Base-by-base conservation (phyloP, 2,329 filamentous ascomycete genomes). In the Stemphylium vesicarium region DNA sequence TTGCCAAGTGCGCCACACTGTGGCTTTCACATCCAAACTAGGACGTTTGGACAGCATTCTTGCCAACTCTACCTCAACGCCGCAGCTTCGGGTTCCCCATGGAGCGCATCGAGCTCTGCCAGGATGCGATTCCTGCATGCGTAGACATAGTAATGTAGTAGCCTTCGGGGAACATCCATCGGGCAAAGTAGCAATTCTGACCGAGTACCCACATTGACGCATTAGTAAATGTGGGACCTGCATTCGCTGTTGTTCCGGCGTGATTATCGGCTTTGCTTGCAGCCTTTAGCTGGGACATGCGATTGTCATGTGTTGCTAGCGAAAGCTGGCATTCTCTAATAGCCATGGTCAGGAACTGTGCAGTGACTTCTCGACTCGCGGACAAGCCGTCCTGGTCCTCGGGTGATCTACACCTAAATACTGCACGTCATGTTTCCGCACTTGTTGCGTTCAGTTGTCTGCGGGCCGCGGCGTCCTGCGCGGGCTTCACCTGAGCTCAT, bases 151-250 rank as follows among this genome's bases (percentile, higher is more conserved):
- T 12, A 44, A 38, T 36, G n/a, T 33, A 54, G 33, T 20, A 33
- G 20, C 15, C 13, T 29, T 48, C 37, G 40, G 22, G 36, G 20
- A 39, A 45, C 24, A 24, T 29, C 11, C 39, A 26, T 40, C 35
- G 46, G 52, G 20, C 20, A 51, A 36, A 26, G 31, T 24, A 36
- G 47, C 22, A 37, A 51, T 46, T 18, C 8, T 32, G 31, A 26
- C 41, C 37, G 36, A 48, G 52, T 45, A 39, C 35, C 46, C 52
- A 50, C 46, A 45, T n/a, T 16, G 26, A 22, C 36, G n/a, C 26
- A 24, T 39, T 38, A n/a, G 35, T 26, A 13, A 38, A 20, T 37
- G 35, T 38, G 44, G 44, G 16, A 22, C 15, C 38, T 38, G 18
- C 39, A 38, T 43, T 45, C 22, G 32, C 22, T 29, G 32, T 6